Base-by-base conservation (phyloP, 768 basidiomycete species). In the Russula abietina region DNA sequence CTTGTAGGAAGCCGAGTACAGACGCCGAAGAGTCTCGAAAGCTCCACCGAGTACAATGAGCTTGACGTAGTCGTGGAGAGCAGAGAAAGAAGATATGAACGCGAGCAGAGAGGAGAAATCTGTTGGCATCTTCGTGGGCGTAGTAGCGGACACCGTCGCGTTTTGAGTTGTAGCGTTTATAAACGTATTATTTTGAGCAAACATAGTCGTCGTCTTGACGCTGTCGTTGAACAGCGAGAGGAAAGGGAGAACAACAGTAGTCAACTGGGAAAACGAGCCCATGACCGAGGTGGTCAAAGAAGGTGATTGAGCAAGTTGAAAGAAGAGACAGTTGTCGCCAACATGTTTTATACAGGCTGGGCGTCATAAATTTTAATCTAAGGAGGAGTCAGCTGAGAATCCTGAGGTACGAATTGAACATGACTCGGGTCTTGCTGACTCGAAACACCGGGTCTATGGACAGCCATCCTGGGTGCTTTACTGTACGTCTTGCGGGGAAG, bases 61-160 rank as follows among this genome's bases (percentile, higher is more conserved):
- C 67, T 87, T 81, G 7, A 83, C 61, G 83, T 87, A 88, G 68
- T 89, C 86, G 14, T 77, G 73, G 30, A 87, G 68, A 14, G 82
- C 85, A 19, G 80, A 75, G 53, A 80, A 76, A 0, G 85, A 84
- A 60, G 83, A 73, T 19, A 87, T 64, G 46, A 84, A 63, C 4
- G 75, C 65, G 36, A 83, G 55, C 1, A 81, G 41, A 1, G 81
- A 74, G 8, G 77, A 64, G 14, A 77, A 16, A 56, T 72, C 65
- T 11, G 64, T 68, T 28, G 67, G 45, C 49, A 60, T 66, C 38
- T 51, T 55, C 3, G 58, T 59, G 36, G 59, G 66, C 11, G 38
- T 26, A 2, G 33, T 24, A 36, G 36, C 36, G 10, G 28, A n/a
- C 32, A 16, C 39, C 19, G 58, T 64, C 39, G 38, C 38, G 45